phyloP scores from a whole-genome alignment of 805 yeast genomes.

The Blastobotrys parvus region DNA sequence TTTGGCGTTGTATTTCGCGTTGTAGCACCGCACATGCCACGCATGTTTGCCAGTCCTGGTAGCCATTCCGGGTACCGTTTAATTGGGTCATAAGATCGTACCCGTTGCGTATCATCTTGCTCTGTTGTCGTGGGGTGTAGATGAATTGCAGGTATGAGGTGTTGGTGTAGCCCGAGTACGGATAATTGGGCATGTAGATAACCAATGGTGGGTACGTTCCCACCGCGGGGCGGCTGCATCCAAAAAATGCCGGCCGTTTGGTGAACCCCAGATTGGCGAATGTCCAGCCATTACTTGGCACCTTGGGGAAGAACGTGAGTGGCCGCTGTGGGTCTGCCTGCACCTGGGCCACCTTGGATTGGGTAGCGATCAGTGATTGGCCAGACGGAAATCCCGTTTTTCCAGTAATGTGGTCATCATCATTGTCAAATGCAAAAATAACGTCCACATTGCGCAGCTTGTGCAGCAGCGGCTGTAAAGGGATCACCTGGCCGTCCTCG shows the following conservation, averaged over 20 bases:
- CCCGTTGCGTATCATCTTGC: slow-evolving; percentile 62
- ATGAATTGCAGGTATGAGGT: slow-evolving; percentile 63
- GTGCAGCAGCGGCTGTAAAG: slow-evolving; percentile 55
- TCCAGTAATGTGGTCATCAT: slow-evolving; percentile 30
- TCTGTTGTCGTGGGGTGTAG: slow-evolving; percentile 51
- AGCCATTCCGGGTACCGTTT: slow-evolving; percentile 42
- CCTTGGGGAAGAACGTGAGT: neutral
- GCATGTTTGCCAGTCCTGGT: slow-evolving; percentile 55
- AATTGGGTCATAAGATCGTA: slow-evolving; percentile 62
- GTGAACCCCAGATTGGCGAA: slow-evolving; percentile 12
- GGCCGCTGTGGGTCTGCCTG: neutral
- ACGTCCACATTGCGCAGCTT: slow-evolving; percentile 54
- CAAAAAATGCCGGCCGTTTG: slow-evolving; percentile 66
- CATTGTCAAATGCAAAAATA: slow-evolving; percentile 42
- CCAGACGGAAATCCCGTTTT: slow-evolving; percentile 22
- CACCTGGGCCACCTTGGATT: neutral
- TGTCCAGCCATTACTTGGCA: neutral
- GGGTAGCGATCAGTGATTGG: slow-evolving; percentile 43
- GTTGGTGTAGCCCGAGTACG: slow-evolving; percentile 56
- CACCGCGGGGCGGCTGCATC: slow-evolving; percentile 49
- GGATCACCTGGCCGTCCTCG: slow-evolving; percentile 59
- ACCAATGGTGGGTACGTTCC: slow-evolving; percentile 53
- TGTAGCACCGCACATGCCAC: slow-evolving; percentile 80
- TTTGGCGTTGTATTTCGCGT: slow-evolving; percentile 67
- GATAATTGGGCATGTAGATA: slow-evolving; percentile 67